Conservation (phyloP, 331 rosid species). For the Pyrus hybrid region DNA sequence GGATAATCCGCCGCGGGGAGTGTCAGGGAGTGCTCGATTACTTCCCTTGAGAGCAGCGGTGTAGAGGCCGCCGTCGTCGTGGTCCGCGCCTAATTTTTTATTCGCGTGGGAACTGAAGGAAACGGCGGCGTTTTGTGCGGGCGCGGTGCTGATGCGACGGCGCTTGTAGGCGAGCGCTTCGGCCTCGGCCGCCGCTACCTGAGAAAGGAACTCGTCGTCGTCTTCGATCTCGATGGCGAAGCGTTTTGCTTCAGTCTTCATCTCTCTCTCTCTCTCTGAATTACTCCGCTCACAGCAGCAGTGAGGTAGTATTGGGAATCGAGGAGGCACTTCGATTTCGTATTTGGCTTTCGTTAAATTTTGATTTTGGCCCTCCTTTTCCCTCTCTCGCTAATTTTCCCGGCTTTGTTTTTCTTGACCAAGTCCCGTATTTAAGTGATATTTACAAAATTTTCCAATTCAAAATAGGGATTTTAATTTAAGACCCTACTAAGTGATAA, state of each 20-base stretch:
- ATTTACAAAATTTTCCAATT: neutral
- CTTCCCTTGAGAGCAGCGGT: slow-evolving; percentile 38
- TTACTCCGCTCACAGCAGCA: neutral
- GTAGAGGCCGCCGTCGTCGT: slow-evolving; percentile 17
- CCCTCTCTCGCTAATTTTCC: neutral
- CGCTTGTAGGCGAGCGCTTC: slow-evolving; percentile 34
- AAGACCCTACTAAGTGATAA: no score
- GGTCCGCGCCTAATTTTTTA: neutral
- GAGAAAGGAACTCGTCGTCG: slow-evolving; percentile 32
- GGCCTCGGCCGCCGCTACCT: slow-evolving; percentile 38
- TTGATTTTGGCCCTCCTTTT: neutral
- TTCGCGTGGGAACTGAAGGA: neutral
- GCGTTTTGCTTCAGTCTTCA: slow-evolving; percentile 13
- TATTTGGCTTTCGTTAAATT: neutral
- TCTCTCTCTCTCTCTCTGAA: neutral
- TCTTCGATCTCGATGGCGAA: slow-evolving; percentile 18
- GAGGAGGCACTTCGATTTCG: neutral
- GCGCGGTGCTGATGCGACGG: slow-evolving; percentile 12
- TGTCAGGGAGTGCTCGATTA: neutral
- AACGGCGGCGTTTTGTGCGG: neutral
- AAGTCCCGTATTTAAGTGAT: neutral
- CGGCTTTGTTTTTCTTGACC: neutral
- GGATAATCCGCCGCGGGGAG: neutral
- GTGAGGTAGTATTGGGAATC: neutral
- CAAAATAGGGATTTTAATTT: neutral